These are phyloP conservation scores for Sporothrix protearum DNA, from an alignment of 2,329 filamentous ascomycete species.

Conservation along the genomic window DNA sequence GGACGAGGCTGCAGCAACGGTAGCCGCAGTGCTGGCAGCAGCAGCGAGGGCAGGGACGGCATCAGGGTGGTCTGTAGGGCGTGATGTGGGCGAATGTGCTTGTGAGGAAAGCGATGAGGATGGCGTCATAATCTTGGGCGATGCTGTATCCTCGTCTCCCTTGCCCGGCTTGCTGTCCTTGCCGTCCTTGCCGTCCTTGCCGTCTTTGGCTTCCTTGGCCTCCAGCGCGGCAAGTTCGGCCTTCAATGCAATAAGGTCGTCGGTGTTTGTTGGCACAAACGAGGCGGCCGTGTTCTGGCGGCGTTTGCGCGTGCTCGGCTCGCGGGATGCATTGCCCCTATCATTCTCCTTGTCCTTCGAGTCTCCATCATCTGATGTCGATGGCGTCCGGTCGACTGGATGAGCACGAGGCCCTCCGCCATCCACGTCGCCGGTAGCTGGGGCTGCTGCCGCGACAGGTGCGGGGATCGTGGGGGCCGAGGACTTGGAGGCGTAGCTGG, in stretches of 20 bases:
- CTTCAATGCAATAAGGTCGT: conserved; percentile 41
- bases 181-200: neutral
- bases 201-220: conserved; percentile 7
- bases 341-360: neutral
- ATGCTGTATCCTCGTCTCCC: conserved; percentile 18
- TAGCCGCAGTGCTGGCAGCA: conserved; percentile 18
- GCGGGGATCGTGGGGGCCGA: neutral
- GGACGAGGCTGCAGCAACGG: conserved; percentile 28
- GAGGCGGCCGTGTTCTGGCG: conserved; percentile 37
- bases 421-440: neutral
- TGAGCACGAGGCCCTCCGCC: neutral
- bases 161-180: conserved; percentile 2
- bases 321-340: neutral
- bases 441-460: neutral
- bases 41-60: conserved; percentile 41
- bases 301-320: conserved; percentile 35
- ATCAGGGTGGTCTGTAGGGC: conserved; percentile 30
- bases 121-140: conserved; percentile 27
- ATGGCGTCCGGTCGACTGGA: conserved; percentile 15
- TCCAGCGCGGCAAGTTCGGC: conserved; percentile 25
- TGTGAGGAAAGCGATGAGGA: conserved; percentile 26
- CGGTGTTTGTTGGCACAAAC: conserved; percentile 54
- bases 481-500: conserved; percentile 27
- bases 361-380: conserved; percentile 21
- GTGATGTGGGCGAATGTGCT: conserved; percentile 30